Base-by-base conservation (phyloP, 257 asterid species). In the Catharanthus roseus region DNA sequence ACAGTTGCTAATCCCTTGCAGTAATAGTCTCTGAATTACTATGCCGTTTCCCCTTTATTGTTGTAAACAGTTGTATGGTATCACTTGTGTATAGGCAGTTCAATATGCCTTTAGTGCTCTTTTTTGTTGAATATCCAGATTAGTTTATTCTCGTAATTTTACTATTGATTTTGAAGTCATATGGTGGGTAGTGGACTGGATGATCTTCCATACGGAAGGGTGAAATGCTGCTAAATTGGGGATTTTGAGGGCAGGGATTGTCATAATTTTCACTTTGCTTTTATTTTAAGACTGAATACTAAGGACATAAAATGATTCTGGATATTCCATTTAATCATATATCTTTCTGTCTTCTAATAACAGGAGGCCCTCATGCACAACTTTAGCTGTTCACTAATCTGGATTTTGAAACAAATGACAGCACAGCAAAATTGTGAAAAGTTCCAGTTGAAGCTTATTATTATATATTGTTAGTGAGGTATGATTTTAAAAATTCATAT, bases 111-210 rank as follows among this genome's bases (percentile, higher is more conserved):
- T 44, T 9, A 18, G 18, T 39, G 55, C n/a, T n/a, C n/a, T n/a
- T n/a, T n/a, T n/a, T n/a, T n/a, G n/a, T n/a, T n/a, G 12, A 42
- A 24, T n/a, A n/a, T n/a, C n/a, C 6, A 50, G 61, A 51, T 47
- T 33, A 18, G 16, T 34, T 55, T 47, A 36, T 61, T 16, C 60
- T 61, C 10, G 47, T 42, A 64, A 62, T 38, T 51, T 45, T 60
- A 10, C 28, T 23, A 56, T 34, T 45, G 47, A 77, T 58, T 80
- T 57, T 78, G 78, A 84, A 93, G 99, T 90, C 95, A 77, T 72
- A 79, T 62, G 97, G 95, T 7, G 97, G 90, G 89, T 74, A 93
- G 99, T 67, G 96, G 99, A 73, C 77, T 93, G 67, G 87, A 93
- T 55, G 84, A 82, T 71, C 55, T 88, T 60, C 31, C 39, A 31